Conservation (phyloP, 129 eudicot species). For the Centella asiatica region DNA sequence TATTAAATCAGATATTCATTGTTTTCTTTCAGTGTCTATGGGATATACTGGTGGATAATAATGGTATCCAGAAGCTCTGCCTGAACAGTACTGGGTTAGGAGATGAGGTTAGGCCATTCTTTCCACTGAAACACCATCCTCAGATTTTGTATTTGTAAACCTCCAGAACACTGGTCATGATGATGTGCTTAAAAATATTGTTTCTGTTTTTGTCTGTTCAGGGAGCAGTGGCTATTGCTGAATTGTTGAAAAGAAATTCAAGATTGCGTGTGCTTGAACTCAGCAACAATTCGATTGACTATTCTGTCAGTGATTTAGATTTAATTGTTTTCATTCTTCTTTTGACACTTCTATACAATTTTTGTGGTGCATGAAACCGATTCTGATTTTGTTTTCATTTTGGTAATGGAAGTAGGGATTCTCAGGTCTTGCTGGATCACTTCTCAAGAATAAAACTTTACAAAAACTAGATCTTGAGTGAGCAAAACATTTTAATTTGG, state of each 20-base stretch:
- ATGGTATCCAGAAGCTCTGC: conserved; percentile 77
- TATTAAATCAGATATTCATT: too few species aligned
- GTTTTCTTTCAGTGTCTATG: conserved; percentile 42
- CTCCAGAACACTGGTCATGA: not conserved
- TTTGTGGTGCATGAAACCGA: not conserved
- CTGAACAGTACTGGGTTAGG: conserved; percentile 74
- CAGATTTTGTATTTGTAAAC: not conserved
- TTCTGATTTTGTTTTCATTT: conserved; percentile 20
- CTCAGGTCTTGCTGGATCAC: conserved; percentile 81
- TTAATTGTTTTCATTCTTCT: not conserved
- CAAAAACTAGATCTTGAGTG: conserved; percentile 65
- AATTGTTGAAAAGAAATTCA: conserved; percentile 83
- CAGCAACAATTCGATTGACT: conserved; percentile 83
- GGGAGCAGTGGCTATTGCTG: conserved; percentile 95
- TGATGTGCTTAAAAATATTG: conserved; percentile 4
- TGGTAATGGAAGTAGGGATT: conserved; percentile 80
- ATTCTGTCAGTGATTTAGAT: conserved; percentile 54
- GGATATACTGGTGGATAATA: conserved; percentile 53
- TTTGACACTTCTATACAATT: not conserved
- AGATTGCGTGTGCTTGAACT: conserved; percentile 73
- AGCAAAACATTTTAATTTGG: conserved; percentile 13
- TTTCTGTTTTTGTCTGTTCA: conserved; percentile 26
- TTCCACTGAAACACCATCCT: not conserved
- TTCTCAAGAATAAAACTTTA: conserved; percentile 62
- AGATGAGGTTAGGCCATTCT: conserved; percentile 60